A percentile compares a stretch with the other conserved stretches of the same genome.
These are phyloP conservation scores for Pulchroboletus neoregius DNA, from an alignment of 1,284 basidiomycete species.

Conservation along the genomic window DNA sequence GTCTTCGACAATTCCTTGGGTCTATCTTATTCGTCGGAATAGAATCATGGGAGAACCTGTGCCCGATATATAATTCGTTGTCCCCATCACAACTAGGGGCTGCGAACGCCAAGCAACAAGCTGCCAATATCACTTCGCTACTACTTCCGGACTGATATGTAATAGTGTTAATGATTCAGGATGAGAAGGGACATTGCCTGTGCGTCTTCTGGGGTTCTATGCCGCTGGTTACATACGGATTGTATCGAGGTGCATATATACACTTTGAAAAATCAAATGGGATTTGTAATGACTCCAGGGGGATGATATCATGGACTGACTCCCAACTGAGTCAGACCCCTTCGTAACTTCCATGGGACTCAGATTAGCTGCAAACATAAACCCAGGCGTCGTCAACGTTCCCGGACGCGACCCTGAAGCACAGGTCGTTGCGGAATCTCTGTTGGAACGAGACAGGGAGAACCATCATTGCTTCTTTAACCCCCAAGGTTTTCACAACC, in stretches of 20 bases:
- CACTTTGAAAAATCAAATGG: background rate
- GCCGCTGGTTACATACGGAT: no score
- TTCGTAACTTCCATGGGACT: slow-evolving; percentile 2
- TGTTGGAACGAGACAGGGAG: slow-evolving; percentile 54
- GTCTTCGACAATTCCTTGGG: background rate
- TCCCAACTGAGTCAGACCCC: no score
- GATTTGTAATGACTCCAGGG: background rate
- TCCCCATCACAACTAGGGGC: slow-evolving; percentile 21
- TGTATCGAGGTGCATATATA: no score
- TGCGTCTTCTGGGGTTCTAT: no score
- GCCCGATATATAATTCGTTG: slow-evolving; percentile 22
- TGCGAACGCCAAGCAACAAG: slow-evolving; percentile 15
- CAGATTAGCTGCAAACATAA: slow-evolving; percentile 26
- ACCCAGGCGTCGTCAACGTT: slow-evolving; percentile 43
- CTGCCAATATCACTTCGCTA: slow-evolving; percentile 17
- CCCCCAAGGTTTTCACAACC: slow-evolving; percentile 54
- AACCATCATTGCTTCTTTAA: slow-evolving; percentile 58
- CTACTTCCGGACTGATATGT: slow-evolving; percentile 16
- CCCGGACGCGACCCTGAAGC: slow-evolving; percentile 50
- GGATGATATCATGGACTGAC: no score
- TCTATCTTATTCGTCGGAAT: background rate
- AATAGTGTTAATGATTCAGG: no score
- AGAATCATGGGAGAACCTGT: slow-evolving; percentile 27
- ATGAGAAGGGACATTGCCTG: no score
- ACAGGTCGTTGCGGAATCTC: slow-evolving; percentile 42